These are phyloP conservation scores for Kockovaella imperatae DNA, from an alignment of 768 basidiomycete species.

Conservation along the genomic window DNA sequence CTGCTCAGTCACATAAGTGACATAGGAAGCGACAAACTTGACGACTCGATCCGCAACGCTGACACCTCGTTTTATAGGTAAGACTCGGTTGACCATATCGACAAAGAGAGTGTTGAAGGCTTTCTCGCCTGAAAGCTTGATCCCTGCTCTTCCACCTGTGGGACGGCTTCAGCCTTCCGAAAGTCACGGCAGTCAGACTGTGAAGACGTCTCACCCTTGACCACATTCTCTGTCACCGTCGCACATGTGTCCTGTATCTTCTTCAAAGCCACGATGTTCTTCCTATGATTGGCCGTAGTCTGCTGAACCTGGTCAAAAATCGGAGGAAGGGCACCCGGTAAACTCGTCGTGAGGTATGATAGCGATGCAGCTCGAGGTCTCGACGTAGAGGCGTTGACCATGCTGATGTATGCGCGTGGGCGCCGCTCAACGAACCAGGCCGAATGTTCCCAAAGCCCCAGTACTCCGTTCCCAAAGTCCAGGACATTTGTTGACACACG, in stretches of 20 bases:
- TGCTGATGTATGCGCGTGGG: no score
- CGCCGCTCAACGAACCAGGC: no score
- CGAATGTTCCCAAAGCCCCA: no score
- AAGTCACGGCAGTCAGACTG: no score
- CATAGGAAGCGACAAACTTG: slow-evolving; percentile 75
- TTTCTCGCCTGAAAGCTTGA: slow-evolving; percentile 64
- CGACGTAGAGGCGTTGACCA: slow-evolving; percentile 18
- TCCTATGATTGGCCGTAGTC: slow-evolving; percentile 72
- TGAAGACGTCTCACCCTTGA: slow-evolving; percentile 48
- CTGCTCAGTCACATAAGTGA: slow-evolving; percentile 66
- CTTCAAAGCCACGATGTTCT: slow-evolving; percentile 75
- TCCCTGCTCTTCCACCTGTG: slow-evolving; percentile 48
- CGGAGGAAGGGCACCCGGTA: slow-evolving; percentile 49
- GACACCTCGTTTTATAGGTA: slow-evolving; percentile 74
- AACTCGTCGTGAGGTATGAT: slow-evolving; percentile 29
- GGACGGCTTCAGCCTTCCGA: no score
- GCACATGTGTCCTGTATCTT: slow-evolving; percentile 68
- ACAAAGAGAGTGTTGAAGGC: slow-evolving; percentile 64
- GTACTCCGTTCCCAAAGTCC: no score
- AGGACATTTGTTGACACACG: no score
- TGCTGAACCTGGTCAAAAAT: slow-evolving; percentile 75
- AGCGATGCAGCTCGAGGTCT: slow-evolving; percentile 14
- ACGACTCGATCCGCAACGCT: slow-evolving; percentile 64
- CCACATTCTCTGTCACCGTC: slow-evolving; percentile 41
- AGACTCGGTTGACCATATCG: slow-evolving; percentile 54